Conservation (phyloP, 305 asterid species). For the Solanum hybrid region DNA sequence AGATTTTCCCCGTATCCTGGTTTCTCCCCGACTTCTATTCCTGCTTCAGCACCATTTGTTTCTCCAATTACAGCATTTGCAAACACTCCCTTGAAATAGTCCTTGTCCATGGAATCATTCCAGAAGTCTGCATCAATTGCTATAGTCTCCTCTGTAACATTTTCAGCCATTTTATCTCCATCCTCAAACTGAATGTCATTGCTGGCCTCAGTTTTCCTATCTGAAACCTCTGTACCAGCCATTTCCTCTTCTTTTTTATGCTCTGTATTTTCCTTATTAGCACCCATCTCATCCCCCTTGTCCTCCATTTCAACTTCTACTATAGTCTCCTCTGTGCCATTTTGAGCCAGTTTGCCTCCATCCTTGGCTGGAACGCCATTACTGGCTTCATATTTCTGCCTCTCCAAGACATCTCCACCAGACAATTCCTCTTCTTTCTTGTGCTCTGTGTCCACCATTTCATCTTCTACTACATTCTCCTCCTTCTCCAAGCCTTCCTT, state of each 20-base stretch:
- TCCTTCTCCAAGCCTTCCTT: background rate
- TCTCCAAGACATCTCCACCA: background rate
- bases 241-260: background rate
- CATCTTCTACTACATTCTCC: conserved; percentile 1
- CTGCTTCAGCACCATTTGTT: conserved; percentile 20
- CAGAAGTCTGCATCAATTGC: conserved; percentile 3
- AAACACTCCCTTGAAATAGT: background rate
- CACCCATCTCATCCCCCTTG: conserved; percentile 15
- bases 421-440: background rate
- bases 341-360: conserved; percentile 1
- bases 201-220: background rate
- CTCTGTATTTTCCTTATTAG: conserved; percentile 11
- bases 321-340: background rate
- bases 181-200: background rate
- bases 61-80: conserved; percentile 13
- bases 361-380: background rate
- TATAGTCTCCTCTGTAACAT: conserved; percentile 8
- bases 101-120: conserved; percentile 1
- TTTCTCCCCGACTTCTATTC: conserved; percentile 17
- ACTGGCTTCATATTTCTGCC: background rate
- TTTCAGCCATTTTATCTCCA: conserved; percentile 5
- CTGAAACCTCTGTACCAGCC: background rate
- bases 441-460: background rate
- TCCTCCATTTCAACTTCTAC: conserved; percentile 2
- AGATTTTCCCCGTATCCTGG: conserved; percentile 10